phyloP scores from a whole-genome alignment of 768 basidiomycete genomes.

The Pleurotus giganteus region DNA sequence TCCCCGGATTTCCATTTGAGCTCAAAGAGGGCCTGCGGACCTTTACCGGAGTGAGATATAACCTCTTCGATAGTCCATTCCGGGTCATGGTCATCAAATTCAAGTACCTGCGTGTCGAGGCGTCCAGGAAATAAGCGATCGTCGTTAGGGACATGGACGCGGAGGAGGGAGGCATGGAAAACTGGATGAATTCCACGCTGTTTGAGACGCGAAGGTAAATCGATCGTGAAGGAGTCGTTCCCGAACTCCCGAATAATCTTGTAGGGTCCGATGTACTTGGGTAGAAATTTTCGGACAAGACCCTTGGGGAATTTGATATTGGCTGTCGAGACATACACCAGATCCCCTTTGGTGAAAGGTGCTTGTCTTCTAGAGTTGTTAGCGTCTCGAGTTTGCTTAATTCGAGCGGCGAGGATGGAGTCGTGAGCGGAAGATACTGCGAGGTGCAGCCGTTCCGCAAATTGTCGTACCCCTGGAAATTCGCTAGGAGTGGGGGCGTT shows the following conservation, averaged over 20 bases:
- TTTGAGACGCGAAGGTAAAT: conserved; percentile 14
- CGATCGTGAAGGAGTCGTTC: conserved; percentile 6
- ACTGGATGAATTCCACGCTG: conserved; percentile 21
- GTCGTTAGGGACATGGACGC: conserved; percentile 25
- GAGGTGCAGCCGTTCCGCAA: conserved; percentile 16
- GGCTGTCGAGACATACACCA: conserved; percentile 21
- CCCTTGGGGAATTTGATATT: conserved; percentile 21
- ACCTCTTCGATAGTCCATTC: conserved; percentile 25
- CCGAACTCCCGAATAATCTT: conserved; percentile 13
- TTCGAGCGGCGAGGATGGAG: conserved; percentile 16
- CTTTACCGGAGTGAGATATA: conserved; percentile 21
- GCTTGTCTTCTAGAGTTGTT: conserved; percentile 6
- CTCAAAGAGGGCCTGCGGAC: conserved; percentile 24
- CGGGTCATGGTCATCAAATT: conserved; percentile 7
- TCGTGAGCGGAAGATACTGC: conserved; percentile 28
- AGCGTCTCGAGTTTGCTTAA: conserved; percentile 11
- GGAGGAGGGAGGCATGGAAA: conserved; percentile 31
- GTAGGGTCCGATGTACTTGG: conserved; percentile 23
- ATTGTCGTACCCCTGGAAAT: conserved; percentile 21
- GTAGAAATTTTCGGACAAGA: conserved; percentile 31
- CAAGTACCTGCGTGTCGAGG: conserved; percentile 14
- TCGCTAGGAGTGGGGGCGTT: conserved; percentile 4
- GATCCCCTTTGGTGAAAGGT: conserved; percentile 5
- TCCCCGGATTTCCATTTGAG: conserved; percentile 33
- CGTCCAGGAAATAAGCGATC: conserved; percentile 28